Evolutionary conservation across 2,329 filamentous ascomycete species (phyloP).

Genomic region (Mycosphaerella sp.): DNA sequence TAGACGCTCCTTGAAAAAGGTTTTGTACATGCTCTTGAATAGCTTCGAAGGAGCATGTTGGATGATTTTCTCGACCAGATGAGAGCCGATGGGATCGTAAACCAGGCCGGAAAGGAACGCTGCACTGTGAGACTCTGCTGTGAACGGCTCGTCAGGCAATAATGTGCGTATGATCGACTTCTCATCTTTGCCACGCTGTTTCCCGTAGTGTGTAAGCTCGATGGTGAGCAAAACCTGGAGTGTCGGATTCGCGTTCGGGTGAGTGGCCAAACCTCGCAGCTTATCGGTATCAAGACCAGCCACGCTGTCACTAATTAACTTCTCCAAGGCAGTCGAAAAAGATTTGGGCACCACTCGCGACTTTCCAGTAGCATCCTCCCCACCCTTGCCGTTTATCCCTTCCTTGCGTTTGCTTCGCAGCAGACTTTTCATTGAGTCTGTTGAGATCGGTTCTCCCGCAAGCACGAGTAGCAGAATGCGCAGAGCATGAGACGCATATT

Average conservation of each 20-base stretch:
- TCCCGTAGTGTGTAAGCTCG: constrained; percentile 68
- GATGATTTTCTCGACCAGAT: constrained; percentile 81
- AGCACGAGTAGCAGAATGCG: constrained; percentile 80
- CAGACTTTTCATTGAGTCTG: constrained; percentile 61
- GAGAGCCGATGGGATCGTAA: constrained; percentile 85
- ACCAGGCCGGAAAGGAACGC: constrained; percentile 79
- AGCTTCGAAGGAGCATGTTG: constrained; percentile 74
- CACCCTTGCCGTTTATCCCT: constrained; percentile 58
- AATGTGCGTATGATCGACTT: constrained; percentile 68
- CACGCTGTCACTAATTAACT: constrained; percentile 73
- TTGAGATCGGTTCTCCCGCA: constrained; percentile 72
- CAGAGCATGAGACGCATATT: constrained; percentile 84
- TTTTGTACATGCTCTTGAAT: constrained; percentile 81
- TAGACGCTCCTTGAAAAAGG: constrained; percentile 73
- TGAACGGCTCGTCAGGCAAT: constrained; percentile 70
- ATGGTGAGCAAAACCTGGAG: constrained; percentile 86
- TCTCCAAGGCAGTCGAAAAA: constrained; percentile 69
- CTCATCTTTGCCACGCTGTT: constrained; percentile 57
- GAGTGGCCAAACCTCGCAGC: constrained; percentile 74
- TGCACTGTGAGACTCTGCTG: constrained; percentile 65
- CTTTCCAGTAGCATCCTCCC: constrained; percentile 39
- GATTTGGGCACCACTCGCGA: constrained; percentile 62
- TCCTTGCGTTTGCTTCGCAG: constrained; percentile 92
- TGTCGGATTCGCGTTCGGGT: constrained; percentile 85
- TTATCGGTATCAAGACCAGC: constrained; percentile 70